These are phyloP conservation scores for Cladosporium sp. DNA, from an alignment of 2,329 filamentous ascomycete species.

Conservation along the genomic window DNA sequence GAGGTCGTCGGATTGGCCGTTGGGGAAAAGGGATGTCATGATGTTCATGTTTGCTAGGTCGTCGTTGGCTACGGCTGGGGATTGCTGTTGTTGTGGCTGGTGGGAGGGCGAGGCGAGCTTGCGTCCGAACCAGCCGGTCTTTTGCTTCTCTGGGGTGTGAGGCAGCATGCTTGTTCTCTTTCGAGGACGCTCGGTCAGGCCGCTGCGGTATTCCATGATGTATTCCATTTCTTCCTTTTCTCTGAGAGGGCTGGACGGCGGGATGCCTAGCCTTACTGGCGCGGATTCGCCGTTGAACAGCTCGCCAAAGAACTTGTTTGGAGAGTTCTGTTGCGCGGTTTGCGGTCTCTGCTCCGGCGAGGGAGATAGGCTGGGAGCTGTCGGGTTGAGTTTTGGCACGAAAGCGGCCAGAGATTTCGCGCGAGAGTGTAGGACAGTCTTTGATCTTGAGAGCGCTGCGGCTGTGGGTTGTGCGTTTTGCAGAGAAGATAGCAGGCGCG, in stretches of 20 bases:
- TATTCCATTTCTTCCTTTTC: conserved; percentile 29
- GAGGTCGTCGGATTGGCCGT: conserved; percentile 44
- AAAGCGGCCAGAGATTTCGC: conserved; percentile 28
- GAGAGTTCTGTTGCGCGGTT: neutral
- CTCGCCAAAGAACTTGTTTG: conserved; percentile 26
- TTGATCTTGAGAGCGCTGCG: conserved; percentile 26
- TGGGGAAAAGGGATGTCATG: conserved; percentile 49
- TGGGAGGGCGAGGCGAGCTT: conserved; percentile 17
- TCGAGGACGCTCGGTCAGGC: conserved; percentile 28
- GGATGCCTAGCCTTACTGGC: conserved; percentile 28
- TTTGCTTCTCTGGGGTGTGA: conserved; percentile 11
- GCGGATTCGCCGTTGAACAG: conserved; percentile 32
- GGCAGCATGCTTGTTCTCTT: conserved; percentile 15
- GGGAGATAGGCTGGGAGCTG: conserved; percentile 11
- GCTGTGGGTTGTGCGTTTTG: conserved; percentile 26
- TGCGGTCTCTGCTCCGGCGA: conserved; percentile 10
- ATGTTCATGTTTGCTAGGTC: conserved; percentile 53
- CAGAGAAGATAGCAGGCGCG: conserved; percentile 24
- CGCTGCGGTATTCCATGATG: conserved; percentile 32
- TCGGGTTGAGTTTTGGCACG: conserved; percentile 25
- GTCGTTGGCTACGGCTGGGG: conserved; percentile 32
- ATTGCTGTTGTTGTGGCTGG: conserved; percentile 9
- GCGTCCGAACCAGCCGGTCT: conserved; percentile 31
- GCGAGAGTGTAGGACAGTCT: conserved; percentile 26
- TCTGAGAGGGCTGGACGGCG: conserved; percentile 26